Evolutionary conservation across 179 eudicot genomes (phyloP).

Genomic region (Camellia oleifera): DNA sequence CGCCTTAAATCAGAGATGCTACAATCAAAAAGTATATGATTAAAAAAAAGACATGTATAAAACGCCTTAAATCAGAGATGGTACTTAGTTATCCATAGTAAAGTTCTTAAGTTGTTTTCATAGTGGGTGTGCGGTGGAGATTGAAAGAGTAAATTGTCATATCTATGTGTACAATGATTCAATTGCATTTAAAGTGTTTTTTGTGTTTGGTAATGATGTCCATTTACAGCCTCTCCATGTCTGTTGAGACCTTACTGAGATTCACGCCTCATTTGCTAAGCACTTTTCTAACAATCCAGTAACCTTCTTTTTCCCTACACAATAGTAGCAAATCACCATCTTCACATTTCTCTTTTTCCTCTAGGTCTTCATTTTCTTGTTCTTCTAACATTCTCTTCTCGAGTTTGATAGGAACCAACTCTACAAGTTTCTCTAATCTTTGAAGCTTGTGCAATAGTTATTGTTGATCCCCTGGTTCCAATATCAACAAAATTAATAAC

Average conservation of each 20-base stretch:
- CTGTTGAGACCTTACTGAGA: conserved; percentile 28
- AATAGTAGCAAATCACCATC: background rate
- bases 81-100: background rate
- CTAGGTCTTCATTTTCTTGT: conserved; percentile 20
- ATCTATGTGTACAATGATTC: no score
- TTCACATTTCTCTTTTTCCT: conserved; percentile 7
- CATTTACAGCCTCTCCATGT: conserved; percentile 54
- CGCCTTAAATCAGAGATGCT: background rate
- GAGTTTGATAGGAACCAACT: conserved; percentile 71
- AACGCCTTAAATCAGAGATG: background rate
- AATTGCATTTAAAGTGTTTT: no score
- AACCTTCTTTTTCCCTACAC: conserved; percentile 17
- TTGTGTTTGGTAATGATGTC: conserved; percentile 35
- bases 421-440: conserved; percentile 76
- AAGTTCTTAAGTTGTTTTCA: background rate
- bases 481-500: no score
- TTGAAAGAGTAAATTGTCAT: no score
- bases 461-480: conserved; percentile 58
- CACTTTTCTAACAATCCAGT: conserved; percentile 23
- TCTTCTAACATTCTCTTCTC: conserved; percentile 62
- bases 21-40: background rate
- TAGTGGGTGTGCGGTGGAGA: background rate
- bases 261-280: conserved; percentile 22
- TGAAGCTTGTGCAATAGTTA: conserved; percentile 62
- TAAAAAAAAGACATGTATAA: background rate